A percentile compares a stretch with the other conserved stretches of the same genome.
Evolutionary conservation across 2,329 filamentous ascomycete species (phyloP).

Genomic region (Ophiostoma australiae): DNA sequence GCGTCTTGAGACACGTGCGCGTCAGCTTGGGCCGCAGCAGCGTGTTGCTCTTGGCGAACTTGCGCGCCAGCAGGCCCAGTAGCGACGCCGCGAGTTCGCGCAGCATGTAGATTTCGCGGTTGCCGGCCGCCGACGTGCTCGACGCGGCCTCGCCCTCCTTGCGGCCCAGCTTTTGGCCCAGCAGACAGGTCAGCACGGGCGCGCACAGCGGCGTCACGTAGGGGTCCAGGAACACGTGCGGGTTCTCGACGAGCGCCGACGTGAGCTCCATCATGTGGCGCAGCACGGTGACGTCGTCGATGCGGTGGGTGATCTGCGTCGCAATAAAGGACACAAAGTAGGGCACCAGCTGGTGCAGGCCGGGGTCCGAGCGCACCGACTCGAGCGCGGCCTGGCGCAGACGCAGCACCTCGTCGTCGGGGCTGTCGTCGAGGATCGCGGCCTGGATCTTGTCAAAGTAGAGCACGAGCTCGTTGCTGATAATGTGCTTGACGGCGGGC

Average conservation of each 20-base stretch:
- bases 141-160: conserved; percentile 37
- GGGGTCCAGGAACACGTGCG: conserved; percentile 66
- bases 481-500: conserved; percentile 88
- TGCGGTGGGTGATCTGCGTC: conserved; percentile 89
- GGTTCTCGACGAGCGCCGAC: conserved; percentile 77
- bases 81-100: conserved; percentile 80
- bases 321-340: conserved; percentile 96
- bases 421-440: conserved; percentile 81
- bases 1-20: conserved; percentile 86
- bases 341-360: conserved; percentile 88
- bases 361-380: conserved; percentile 81
- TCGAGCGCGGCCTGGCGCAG: conserved; percentile 80
- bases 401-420: conserved; percentile 66
- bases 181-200: conserved; percentile 83
- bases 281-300: conserved; percentile 84
- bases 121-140: neutral
- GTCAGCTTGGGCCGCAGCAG: conserved; percentile 83
- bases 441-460: conserved; percentile 95
- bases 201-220: conserved; percentile 67
- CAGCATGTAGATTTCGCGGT: conserved; percentile 43
- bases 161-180: conserved; percentile 73
- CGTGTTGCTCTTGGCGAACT: conserved; percentile 75
- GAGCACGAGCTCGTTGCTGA: conserved; percentile 91
- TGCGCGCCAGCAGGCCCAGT: conserved; percentile 70
- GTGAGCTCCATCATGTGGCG: conserved; percentile 90